Evolutionary conservation across 108 stramenopile genomes (phyloP).

Genomic region (Bacterosira constricta): DNA sequence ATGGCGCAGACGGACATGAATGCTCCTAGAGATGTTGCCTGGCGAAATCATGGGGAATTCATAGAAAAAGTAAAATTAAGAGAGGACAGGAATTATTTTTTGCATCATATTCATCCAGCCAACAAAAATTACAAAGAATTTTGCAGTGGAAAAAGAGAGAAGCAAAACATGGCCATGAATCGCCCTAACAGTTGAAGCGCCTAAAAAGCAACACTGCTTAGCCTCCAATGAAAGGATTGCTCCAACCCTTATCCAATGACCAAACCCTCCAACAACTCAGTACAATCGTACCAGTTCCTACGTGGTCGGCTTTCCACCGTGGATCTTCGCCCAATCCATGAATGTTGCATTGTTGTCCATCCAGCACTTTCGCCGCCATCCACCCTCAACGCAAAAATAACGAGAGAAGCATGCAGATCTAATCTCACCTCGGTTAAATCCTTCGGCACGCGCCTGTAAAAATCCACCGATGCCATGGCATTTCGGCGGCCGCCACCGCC

Average conservation of each 20-base stretch:
- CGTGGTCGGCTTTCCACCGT: no score
- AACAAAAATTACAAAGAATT: background rate
- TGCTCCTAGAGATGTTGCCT: slow-evolving; percentile 87
- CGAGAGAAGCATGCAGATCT: background rate
- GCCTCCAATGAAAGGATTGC: no score
- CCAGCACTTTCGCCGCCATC: no score
- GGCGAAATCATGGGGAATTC: background rate
- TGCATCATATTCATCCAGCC: background rate
- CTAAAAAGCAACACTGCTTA: no score
- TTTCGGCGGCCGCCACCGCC: slow-evolving; percentile 67
- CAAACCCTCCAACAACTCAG: no score
- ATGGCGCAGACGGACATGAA: slow-evolving; percentile 85
- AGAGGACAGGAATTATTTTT: background rate
- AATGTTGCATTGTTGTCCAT: no score
- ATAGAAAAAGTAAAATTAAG: background rate
- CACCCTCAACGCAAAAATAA: background rate
- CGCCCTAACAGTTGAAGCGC: no score
- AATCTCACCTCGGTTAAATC: slow-evolving; percentile 86
- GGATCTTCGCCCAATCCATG: no score
- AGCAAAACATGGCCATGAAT: no score
- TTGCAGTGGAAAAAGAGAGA: background rate
- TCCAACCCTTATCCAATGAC: no score
- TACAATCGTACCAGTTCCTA: no score
- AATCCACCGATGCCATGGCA: slow-evolving; percentile 79
- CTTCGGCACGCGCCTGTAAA: slow-evolving; percentile 85